A percentile compares a stretch with the other conserved stretches of the same genome.
phyloP scores from a whole-genome alignment of 352 stramenopile species.

The Phytophthora cajani region DNA sequence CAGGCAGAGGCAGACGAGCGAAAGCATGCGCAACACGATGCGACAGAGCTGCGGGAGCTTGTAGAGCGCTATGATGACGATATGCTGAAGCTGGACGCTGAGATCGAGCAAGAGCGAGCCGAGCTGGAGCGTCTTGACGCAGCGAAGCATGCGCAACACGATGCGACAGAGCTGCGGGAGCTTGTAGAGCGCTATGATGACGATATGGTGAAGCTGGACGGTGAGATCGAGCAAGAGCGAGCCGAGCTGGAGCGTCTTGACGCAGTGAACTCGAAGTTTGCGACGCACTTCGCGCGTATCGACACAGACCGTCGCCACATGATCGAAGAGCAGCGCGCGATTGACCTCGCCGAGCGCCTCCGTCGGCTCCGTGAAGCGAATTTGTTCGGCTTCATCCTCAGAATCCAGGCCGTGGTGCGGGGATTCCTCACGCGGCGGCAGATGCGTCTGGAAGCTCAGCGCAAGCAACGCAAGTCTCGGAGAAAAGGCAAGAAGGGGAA shows the following conservation, averaged over 20 bases:
- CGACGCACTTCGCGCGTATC: conserved; percentile 53
- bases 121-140: conserved; percentile 41
- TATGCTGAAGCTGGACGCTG: conserved; percentile 51
- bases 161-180: conserved; percentile 48
- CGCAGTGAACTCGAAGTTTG: conserved; percentile 42
- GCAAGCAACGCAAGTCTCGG: conserved; percentile 32
- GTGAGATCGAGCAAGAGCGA: conserved; percentile 38
- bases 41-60: conserved; percentile 53
- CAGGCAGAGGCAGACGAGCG: conserved; percentile 59
- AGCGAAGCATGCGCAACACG: conserved; percentile 50
- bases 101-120: conserved; percentile 39
- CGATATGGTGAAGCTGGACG: conserved; percentile 58
- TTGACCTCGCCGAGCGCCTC: conserved; percentile 38
- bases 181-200: conserved; percentile 57
- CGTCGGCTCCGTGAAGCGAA: conserved; percentile 50
- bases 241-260: conserved; percentile 41
- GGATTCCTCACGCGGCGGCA: conserved; percentile 61
- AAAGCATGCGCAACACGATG: conserved; percentile 49
- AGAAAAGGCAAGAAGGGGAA: conserved; percentile 42
- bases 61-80: conserved; percentile 59
- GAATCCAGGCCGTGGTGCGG: conserved; percentile 64
- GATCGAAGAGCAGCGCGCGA: conserved; percentile 52
- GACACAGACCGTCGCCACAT: conserved; percentile 62
- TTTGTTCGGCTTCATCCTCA: conserved; percentile 56
- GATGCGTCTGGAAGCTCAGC: conserved; percentile 38